Conservation (phyloP, 768 basidiomycete species). For the Pisolithus tinctorius region DNA sequence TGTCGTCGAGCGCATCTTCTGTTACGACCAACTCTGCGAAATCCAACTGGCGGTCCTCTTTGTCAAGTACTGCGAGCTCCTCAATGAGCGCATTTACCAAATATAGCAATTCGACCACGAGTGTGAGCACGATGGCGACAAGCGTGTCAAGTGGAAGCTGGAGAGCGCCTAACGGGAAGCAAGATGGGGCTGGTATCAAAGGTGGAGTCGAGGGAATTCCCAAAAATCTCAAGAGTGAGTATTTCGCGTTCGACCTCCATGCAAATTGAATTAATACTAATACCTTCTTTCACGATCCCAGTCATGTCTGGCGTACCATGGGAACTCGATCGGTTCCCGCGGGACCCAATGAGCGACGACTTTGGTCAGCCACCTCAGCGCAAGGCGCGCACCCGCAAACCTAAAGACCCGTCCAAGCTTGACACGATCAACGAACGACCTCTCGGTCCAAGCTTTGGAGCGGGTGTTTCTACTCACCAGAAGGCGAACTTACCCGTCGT, state of each 20-base stretch:
- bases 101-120: slow-evolving; percentile 65
- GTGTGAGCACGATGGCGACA: slow-evolving; percentile 75
- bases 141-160: slow-evolving; percentile 72
- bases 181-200: slow-evolving; percentile 9
- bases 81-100: slow-evolving; percentile 70
- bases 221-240: slow-evolving; percentile 81
- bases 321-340: slow-evolving; percentile 65
- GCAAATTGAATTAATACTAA: neutral
- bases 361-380: slow-evolving; percentile 51
- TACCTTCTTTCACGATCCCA: slow-evolving; percentile 21
- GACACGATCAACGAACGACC: slow-evolving; percentile 76
- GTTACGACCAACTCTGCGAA: slow-evolving; percentile 41
- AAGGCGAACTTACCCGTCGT: slow-evolving; percentile 11
- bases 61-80: slow-evolving; percentile 60
- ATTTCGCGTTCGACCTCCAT: neutral
- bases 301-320: slow-evolving; percentile 76
- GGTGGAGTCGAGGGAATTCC: slow-evolving; percentile 29
- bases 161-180: slow-evolving; percentile 39
- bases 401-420: slow-evolving; percentile 51
- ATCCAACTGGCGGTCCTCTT: slow-evolving; percentile 72
- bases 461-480: neutral
- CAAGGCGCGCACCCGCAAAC: slow-evolving; percentile 62
- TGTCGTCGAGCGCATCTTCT: slow-evolving; percentile 56
- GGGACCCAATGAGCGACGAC: slow-evolving; percentile 57
- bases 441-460: neutral